phyloP scores from a whole-genome alignment of 306 rosid species.

The Fragaria nilgerrensis region DNA sequence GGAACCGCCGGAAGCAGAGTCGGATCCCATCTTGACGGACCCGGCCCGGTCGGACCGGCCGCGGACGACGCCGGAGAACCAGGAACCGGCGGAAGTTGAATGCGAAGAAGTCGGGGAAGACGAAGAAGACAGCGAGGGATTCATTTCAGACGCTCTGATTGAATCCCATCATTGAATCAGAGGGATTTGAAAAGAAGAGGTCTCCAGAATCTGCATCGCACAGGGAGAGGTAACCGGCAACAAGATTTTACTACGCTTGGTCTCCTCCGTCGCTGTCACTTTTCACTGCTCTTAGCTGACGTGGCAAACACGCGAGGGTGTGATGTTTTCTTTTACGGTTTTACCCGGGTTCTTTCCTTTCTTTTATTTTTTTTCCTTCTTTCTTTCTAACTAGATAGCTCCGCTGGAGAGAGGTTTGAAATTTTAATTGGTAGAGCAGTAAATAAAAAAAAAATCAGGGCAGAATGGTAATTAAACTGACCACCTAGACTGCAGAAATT shows the following conservation, averaged over 20 bases:
- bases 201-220: not conserved
- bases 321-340: no score
- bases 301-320: not conserved
- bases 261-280: not conserved
- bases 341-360: no score
- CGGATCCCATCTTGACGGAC: constrained; percentile 41
- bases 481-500: no score
- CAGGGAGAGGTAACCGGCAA: not conserved
- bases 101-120: constrained; percentile 33
- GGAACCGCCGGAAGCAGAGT: constrained; percentile 34
- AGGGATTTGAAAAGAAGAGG: not conserved
- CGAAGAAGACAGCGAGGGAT: constrained; percentile 45
- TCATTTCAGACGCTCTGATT: constrained; percentile 44
- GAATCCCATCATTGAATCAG: not conserved
- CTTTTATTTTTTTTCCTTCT: no score
- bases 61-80: constrained; percentile 88
- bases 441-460: no score
- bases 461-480: no score
- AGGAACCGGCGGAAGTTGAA: constrained; percentile 57
- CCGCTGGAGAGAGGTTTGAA: no score
- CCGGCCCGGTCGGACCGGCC: constrained; percentile 57
- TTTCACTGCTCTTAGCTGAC: not conserved
- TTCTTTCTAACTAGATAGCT: no score
- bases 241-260: not conserved
- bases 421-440: no score